phyloP scores from a whole-genome alignment of 2,329 filamentous ascomycete species.

The Pseudogymnoascus destructans region DNA sequence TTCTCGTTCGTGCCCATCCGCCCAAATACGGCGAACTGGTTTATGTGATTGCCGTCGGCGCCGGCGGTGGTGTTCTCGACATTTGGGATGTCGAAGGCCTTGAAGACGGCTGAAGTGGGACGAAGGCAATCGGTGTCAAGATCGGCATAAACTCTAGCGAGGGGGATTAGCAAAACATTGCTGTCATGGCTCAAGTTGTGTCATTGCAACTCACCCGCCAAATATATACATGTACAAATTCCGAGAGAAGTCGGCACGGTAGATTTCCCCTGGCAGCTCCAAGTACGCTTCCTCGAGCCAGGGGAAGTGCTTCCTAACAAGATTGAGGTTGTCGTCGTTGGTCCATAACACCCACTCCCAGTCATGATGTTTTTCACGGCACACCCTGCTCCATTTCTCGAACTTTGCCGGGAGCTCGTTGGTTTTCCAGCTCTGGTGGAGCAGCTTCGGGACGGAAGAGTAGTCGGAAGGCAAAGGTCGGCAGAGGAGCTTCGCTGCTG shows the following conservation, averaged over 20 bases:
- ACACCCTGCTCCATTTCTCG: slow-evolving; percentile 25
- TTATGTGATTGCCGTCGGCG: not conserved
- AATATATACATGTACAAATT: slow-evolving; percentile 29
- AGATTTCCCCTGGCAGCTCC: not conserved
- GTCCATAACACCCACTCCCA: slow-evolving; percentile 30
- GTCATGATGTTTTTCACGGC: slow-evolving; percentile 23
- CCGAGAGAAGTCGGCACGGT: not conserved
- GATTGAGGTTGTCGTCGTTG: slow-evolving; percentile 27
- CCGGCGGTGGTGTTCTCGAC: slow-evolving; percentile 14
- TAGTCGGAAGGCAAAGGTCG: not conserved
- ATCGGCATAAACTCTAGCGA: slow-evolving; percentile 23
- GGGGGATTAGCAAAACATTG: not conserved
- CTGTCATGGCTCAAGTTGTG: not conserved
- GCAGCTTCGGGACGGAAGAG: not conserved
- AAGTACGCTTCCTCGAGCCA: slow-evolving; percentile 21
- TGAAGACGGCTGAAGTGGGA: slow-evolving; percentile 18
- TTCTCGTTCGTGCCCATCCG: slow-evolving; percentile 24
- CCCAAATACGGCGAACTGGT: slow-evolving; percentile 22
- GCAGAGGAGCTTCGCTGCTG: not conserved
- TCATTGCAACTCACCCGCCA: slow-evolving; percentile 22
- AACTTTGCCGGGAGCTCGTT: not conserved
- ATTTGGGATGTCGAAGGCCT: slow-evolving; percentile 18
- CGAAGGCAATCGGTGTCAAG: slow-evolving; percentile 27
- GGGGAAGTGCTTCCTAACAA: slow-evolving; percentile 26
- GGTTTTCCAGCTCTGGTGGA: not conserved